Evolutionary conservation across 1,284 basidiomycete species (phyloP).

Genomic region (Ganoderma resinaceum): DNA sequence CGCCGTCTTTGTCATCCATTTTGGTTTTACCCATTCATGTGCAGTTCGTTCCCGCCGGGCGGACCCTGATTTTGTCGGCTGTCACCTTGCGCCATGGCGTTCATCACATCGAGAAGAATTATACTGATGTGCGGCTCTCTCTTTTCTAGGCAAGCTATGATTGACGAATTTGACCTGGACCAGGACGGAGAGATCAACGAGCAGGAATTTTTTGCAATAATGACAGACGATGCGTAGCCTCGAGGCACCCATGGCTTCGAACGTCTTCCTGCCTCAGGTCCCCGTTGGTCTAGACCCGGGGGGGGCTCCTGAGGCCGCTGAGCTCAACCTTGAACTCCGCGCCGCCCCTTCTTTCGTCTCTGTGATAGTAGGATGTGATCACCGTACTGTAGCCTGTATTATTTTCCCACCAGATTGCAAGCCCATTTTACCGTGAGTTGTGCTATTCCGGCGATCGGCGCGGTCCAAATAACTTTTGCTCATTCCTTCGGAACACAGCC

Average conservation of each 20-base stretch:
- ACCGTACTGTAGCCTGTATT: neutral
- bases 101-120: neutral
- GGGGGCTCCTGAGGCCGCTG: neutral
- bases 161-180: constrained; percentile 99
- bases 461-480: neutral
- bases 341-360: neutral
- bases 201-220: constrained; percentile 94
- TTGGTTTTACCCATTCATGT: neutral
- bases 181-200: constrained; percentile 98
- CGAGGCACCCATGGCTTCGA: constrained; percentile 14
- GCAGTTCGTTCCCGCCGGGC: neutral
- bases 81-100: neutral
- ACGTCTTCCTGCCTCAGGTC: neutral
- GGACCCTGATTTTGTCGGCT: neutral
- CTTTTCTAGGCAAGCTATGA: constrained; percentile 94
- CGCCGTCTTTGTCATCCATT: constrained; percentile 5
- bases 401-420: neutral
- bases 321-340: neutral
- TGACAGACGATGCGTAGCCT: constrained; percentile 87
- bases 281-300: too few species aligned
- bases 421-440: neutral
- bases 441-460: neutral
- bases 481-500: neutral
- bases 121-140: constrained; percentile 1
- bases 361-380: neutral